Conservation (phyloP, 1,284 basidiomycete species). For the Ganoderma boninense region DNA sequence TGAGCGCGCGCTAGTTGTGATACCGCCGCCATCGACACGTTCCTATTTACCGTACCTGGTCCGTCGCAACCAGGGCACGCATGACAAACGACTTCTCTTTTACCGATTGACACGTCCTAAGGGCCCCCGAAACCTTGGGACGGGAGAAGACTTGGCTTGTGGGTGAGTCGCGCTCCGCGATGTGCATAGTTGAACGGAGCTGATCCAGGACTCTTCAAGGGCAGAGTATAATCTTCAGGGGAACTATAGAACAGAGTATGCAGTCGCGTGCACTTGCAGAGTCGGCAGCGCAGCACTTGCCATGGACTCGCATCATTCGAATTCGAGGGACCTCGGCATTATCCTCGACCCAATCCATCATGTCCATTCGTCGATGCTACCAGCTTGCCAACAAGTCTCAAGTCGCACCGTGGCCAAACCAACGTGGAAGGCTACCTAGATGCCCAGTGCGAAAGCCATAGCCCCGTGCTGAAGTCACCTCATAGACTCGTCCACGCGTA, state of each 20-base stretch:
- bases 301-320: neutral
- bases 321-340: neutral
- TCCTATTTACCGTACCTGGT: neutral
- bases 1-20: neutral
- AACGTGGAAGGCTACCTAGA: neutral
- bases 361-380: neutral
- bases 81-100: neutral
- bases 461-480: neutral
- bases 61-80: neutral
- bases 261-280: neutral
- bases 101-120: neutral
- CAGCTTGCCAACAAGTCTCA: neutral
- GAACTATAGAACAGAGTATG: neutral
- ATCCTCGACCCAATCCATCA: neutral
- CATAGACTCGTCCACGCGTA: neutral
- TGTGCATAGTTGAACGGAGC: neutral
- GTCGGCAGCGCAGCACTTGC: neutral
- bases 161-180: neutral
- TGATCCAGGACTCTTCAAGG: neutral
- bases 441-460: neutral
- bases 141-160: neutral
- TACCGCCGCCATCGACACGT: neutral
- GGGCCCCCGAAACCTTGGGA: neutral
- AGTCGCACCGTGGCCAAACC: neutral
- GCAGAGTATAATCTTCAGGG: neutral